These are phyloP conservation scores for Eucalyptus regnans DNA, from an alignment of 345 rosid genomes.

Conservation along the genomic window DNA sequence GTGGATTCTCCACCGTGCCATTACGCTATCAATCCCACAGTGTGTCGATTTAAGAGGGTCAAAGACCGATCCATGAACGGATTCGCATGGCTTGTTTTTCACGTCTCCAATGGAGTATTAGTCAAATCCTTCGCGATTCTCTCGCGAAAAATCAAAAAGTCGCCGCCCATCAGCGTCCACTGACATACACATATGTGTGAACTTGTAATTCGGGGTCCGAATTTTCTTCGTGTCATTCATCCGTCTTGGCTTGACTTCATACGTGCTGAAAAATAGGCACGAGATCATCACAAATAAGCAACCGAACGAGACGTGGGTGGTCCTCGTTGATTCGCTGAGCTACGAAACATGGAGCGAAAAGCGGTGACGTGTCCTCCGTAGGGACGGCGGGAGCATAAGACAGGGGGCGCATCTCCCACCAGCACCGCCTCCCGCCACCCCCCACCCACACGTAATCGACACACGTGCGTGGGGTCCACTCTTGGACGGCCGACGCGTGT, in stretches of 20 bases:
- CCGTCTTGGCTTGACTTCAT: background rate
- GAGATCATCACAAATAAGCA: background rate
- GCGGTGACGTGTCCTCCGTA: background rate
- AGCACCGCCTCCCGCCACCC: background rate
- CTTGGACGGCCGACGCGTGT: background rate
- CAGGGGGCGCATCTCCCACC: background rate
- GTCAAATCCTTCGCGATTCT: background rate
- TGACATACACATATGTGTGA: fast-evolving
- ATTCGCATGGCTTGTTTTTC: background rate
- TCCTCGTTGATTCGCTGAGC: background rate
- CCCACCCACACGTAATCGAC: background rate
- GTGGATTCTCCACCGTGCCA: background rate
- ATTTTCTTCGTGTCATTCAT: background rate
- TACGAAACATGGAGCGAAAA: too few relatives aligned
- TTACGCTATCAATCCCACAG: background rate
- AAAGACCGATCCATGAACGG: background rate
- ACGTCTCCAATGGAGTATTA: background rate
- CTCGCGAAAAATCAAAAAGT: background rate
- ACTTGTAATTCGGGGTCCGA: background rate
- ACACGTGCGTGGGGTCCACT: background rate
- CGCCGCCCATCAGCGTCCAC: background rate
- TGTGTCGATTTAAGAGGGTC: background rate
- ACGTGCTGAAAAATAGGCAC: background rate
- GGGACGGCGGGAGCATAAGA: background rate
- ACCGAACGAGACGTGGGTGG: background rate